phyloP scores from a whole-genome alignment of 768 basidiomycete species.

The Mycena amicta region DNA sequence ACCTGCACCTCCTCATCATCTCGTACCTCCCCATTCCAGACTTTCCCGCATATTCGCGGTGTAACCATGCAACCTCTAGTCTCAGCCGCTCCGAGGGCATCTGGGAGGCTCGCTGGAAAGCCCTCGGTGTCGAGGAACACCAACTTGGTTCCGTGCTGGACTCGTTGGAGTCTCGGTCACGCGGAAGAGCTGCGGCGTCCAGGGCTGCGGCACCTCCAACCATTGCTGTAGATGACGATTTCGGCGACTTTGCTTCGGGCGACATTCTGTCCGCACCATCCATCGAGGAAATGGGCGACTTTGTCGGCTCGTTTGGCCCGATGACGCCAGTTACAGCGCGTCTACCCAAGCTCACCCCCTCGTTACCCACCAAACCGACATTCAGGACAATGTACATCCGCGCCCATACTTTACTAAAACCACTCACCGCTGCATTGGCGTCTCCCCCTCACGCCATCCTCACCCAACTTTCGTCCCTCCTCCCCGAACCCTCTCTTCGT shows the following conservation, averaged over 20 bases:
- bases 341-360: conserved; percentile 24
- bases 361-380: conserved; percentile 36
- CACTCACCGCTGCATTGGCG: conserved; percentile 58
- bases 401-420: conserved; percentile 64
- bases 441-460: conserved; percentile 71
- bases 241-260: conserved; percentile 79
- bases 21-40: conserved; percentile 78
- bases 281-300: conserved; percentile 50
- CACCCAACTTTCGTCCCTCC: conserved; percentile 50
- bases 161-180: conserved; percentile 53
- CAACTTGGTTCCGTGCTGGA: conserved; percentile 55
- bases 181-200: conserved; percentile 38
- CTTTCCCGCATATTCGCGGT: conserved; percentile 72
- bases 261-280: conserved; percentile 33
- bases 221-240: conserved; percentile 78
- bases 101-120: conserved; percentile 77
- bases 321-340: conserved; percentile 11
- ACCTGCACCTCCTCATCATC: conserved; percentile 76
- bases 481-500: conserved; percentile 45
- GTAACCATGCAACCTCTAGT: conserved; percentile 62
- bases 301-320: conserved; percentile 40
- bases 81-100: conserved; percentile 71
- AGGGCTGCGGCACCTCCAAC: conserved; percentile 59
- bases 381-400: conserved; percentile 65
- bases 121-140: conserved; percentile 53